Base-by-base conservation (phyloP, 495 filamentous ascomycete species). In the Elasticomyces elasticus region DNA sequence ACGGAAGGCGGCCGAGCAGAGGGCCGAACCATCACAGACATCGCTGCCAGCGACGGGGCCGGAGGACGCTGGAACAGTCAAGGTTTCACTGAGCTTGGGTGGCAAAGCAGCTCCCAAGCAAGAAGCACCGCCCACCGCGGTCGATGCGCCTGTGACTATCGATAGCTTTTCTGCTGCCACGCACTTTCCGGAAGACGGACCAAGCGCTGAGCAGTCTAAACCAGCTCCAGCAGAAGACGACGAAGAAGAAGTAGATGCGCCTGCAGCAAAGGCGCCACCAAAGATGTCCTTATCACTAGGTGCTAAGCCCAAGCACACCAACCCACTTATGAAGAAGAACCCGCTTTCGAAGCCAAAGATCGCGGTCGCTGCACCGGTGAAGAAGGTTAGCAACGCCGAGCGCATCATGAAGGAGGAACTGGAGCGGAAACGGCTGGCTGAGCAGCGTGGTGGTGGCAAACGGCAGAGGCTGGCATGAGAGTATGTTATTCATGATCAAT, bases 131-230 rank as follows among this genome's bases (percentile, higher is more conserved):
- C n/a, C 35, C 49, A 23, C 27, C 23, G 38, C n/a, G n/a, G n/a
- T n/a, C n/a, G 84, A 64, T 74, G 85, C 37, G 77, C 78, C 57
- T 83, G 90, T 52, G 85, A 88, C 11, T 83, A 94, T 95, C 66
- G 84, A 79, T 15, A 67, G 68, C 0, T 74, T 76, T 37, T 62
- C 72, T 23, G 60, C 68, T 22, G n/a, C n/a, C n/a, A n/a, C n/a
- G n/a, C n/a, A n/a, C n/a, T 48, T 66, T 48, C 66, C 50, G 23
- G 27, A 61, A 27, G 74, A 15, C 25, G 23, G n/a, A 38, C 45
- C 5, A 49, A 40, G 20, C 15, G 41, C 41, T 20, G 20, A 41
- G n/a, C n/a, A n/a, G n/a, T n/a, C n/a, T n/a, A n/a, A 23, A 31
- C 22, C 43, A 1, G 19, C 17, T 4, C 43, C 33, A 20, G 31